phyloP scores from a whole-genome alignment of 2,329 filamentous ascomycete genomes.

The Exserohilum rostratum region DNA sequence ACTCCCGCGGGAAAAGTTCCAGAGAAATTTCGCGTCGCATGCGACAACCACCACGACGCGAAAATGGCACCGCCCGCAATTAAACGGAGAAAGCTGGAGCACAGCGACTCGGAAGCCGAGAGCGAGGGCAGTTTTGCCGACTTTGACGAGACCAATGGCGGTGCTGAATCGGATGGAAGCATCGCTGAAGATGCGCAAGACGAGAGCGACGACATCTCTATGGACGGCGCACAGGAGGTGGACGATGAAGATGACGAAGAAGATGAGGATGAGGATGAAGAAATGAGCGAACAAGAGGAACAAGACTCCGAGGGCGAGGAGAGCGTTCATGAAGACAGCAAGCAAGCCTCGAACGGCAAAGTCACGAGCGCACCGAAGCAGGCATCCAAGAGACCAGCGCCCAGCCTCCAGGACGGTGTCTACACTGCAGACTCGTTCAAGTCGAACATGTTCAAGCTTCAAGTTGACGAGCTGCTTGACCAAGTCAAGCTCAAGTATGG shows the following conservation, averaged over 20 bases:
- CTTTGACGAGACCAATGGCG: conserved; percentile 25
- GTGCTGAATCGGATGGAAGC: conserved; percentile 19
- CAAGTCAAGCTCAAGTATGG: conserved; percentile 65
- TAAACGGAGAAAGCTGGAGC: conserved; percentile 57
- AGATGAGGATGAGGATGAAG: conserved; percentile 14
- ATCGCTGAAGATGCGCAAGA: conserved; percentile 19
- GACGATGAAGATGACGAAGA: conserved; percentile 16
- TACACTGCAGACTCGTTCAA: conserved; percentile 65
- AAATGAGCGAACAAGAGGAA: conserved; percentile 20
- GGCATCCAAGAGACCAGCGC: conserved; percentile 29
- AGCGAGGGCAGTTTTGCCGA: conserved; percentile 35
- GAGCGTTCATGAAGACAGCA: conserved; percentile 15
- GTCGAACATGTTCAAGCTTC: conserved; percentile 70
- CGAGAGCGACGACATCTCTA: conserved; percentile 18
- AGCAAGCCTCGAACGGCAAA: conserved; percentile 11
- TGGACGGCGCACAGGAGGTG: conserved; percentile 17
- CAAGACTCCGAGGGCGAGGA: conserved; percentile 18
- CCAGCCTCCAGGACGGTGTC: conserved; percentile 44
- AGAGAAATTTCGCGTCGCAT: conserved; percentile 25
- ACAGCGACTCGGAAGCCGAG: conserved; percentile 38
- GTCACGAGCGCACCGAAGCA: conserved; percentile 20
- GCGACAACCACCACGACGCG: conserved; percentile 15
- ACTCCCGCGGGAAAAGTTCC: conserved; percentile 26
- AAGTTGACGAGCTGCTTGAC: conserved; percentile 67
- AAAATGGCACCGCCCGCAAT: conserved; percentile 46